Conservation (phyloP, 2,329 filamentous ascomycete species). For the Keithomyces neogunnii region DNA sequence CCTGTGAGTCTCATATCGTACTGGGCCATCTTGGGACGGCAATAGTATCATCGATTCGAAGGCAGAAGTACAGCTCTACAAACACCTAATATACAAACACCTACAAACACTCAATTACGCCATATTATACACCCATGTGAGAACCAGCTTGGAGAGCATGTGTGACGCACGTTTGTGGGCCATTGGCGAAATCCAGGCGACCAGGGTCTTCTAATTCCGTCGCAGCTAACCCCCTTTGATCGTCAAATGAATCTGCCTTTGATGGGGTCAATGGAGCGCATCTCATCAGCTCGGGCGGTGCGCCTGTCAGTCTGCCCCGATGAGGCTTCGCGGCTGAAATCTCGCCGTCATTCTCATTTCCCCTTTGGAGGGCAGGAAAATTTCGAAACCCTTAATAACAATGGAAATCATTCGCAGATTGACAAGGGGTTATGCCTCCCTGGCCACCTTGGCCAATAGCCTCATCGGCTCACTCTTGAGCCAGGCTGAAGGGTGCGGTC, state of each 20-base stretch:
- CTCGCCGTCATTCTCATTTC: background rate
- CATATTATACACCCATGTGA: too few relatives aligned
- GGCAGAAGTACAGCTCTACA: too few relatives aligned
- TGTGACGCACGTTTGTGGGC: background rate
- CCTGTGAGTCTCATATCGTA: too few relatives aligned
- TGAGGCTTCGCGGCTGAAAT: background rate
- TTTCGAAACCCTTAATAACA: background rate
- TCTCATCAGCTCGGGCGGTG: background rate
- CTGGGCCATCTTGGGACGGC: too few relatives aligned
- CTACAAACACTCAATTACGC: too few relatives aligned
- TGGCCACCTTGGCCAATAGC: too few relatives aligned
- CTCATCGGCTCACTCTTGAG: too few relatives aligned
- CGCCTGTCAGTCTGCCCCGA: background rate
- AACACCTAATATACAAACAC: too few relatives aligned
- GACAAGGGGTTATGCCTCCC: background rate
- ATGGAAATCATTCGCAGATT: background rate
- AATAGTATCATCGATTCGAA: too few relatives aligned
- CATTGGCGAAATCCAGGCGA: background rate
- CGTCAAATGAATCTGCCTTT: background rate
- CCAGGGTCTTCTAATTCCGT: too few relatives aligned
- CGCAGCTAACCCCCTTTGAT: background rate
- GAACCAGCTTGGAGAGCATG: too few relatives aligned
- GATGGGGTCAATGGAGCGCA: background rate
- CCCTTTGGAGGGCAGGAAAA: background rate
- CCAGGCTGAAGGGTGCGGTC: too few relatives aligned